phyloP scores from a whole-genome alignment of 1,284 basidiomycete species.

The Blastosporella zonata region DNA sequence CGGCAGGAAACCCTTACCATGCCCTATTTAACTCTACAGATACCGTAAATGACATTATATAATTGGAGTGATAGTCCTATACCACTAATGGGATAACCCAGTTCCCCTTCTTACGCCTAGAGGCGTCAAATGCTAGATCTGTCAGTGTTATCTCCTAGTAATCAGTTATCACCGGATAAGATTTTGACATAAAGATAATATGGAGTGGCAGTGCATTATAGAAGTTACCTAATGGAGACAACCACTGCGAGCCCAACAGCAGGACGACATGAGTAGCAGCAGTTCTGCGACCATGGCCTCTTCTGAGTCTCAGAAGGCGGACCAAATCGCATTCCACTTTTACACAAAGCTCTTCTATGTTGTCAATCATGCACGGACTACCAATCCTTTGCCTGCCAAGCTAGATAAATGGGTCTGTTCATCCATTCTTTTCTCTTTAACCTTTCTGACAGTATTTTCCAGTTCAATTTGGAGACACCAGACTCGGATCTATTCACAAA shows the following conservation, averaged over 20 bases:
- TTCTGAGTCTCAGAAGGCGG: slow-evolving; percentile 62
- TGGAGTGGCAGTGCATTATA: slow-evolving; percentile 3
- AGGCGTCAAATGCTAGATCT: too few species aligned
- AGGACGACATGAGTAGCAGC: slow-evolving; percentile 9
- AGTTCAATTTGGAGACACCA: slow-evolving; percentile 81
- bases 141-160: too few species aligned
- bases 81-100: too few species aligned
- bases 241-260: slow-evolving; percentile 9
- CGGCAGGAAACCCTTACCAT: too few species aligned
- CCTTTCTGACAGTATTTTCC: background rate
- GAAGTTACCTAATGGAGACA: slow-evolving; percentile 19
- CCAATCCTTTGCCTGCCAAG: slow-evolving; percentile 42
- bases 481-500: slow-evolving; percentile 62
- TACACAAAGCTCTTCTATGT: slow-evolving; percentile 76
- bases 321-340: slow-evolving; percentile 79
- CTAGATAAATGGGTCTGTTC: slow-evolving; percentile 73
- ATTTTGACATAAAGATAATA: too few species aligned
- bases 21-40: too few species aligned
- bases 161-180: too few species aligned
- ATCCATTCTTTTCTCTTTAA: background rate
- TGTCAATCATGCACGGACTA: slow-evolving; percentile 65
- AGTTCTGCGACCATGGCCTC: slow-evolving; percentile 16
- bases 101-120: too few species aligned
- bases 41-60: too few species aligned
- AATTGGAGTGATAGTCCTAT: too few species aligned